Evolutionary conservation across 495 filamentous ascomycete genomes (phyloP).

Genomic region (Tuber magnatum): DNA sequence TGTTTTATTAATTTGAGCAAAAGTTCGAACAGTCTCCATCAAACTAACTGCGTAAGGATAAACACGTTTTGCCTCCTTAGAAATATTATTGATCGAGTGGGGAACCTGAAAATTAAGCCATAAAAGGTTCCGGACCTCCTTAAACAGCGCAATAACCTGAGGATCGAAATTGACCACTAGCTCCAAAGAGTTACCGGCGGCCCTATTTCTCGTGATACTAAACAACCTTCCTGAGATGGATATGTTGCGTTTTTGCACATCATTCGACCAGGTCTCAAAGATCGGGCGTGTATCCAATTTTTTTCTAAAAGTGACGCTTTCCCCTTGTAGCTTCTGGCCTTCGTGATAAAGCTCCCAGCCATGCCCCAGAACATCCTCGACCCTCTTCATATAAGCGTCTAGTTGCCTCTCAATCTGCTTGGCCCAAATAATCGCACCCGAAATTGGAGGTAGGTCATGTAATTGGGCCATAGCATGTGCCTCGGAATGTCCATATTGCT

Average conservation of each 20-base stretch:
- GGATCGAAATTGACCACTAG: slow-evolving; percentile 92
- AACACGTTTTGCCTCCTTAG: slow-evolving; percentile 92
- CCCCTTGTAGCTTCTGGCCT: slow-evolving; percentile 82
- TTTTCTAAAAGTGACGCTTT: slow-evolving; percentile 85
- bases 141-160: slow-evolving; percentile 94
- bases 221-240: slow-evolving; percentile 88
- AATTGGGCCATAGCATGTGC: slow-evolving; percentile 96
- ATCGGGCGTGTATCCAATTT: slow-evolving; percentile 90
- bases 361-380: slow-evolving; percentile 86
- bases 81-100: slow-evolving; percentile 86
- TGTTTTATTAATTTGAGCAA: slow-evolving; percentile 73
- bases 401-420: slow-evolving; percentile 93
- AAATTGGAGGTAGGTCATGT: slow-evolving; percentile 87
- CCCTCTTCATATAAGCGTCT: slow-evolving; percentile 92
- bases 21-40: slow-evolving; percentile 92
- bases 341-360: slow-evolving; percentile 93
- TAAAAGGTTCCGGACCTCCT: slow-evolving; percentile 92
- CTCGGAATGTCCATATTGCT: slow-evolving; percentile 96
- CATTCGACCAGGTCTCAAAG: slow-evolving; percentile 89
- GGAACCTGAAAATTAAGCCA: slow-evolving; percentile 91
- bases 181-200: slow-evolving; percentile 76
- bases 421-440: slow-evolving; percentile 94
- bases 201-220: slow-evolving; percentile 75
- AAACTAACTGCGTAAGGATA: slow-evolving; percentile 96
- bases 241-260: slow-evolving; percentile 76